Conservation (phyloP, 352 stramenopile species). For the Pythium brachiatum region DNA sequence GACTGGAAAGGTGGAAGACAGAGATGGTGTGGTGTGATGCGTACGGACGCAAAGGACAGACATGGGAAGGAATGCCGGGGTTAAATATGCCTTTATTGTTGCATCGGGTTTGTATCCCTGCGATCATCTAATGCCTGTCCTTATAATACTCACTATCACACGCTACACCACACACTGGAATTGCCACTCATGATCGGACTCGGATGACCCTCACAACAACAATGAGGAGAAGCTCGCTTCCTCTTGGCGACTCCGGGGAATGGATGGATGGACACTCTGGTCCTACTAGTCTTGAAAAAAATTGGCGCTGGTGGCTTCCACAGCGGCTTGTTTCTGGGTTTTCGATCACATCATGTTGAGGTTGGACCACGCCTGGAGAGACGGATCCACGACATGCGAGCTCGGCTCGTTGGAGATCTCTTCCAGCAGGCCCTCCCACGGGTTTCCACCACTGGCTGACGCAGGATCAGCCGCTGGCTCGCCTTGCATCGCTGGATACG, state of each 20-base stretch:
- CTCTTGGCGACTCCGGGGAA: conserved; percentile 17
- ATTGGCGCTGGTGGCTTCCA: not conserved
- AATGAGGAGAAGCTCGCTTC: conserved; percentile 13
- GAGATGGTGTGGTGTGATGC: too few relatives aligned
- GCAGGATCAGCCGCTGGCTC: not conserved
- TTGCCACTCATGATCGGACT: conserved; percentile 3
- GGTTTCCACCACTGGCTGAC: conserved; percentile 8
- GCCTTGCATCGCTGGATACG: conserved; percentile 1
- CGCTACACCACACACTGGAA: conserved; percentile 3
- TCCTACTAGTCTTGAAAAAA: conserved; percentile 2
- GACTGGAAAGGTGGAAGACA: not conserved
- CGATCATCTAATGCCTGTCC: conserved; percentile 3
- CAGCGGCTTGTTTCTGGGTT: conserved; percentile 1
- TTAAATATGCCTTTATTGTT: conserved; percentile 14
- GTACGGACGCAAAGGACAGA: not conserved
- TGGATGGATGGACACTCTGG: not conserved
- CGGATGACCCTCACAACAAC: conserved; percentile 7
- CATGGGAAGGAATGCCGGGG: not conserved
- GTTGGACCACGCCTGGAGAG: conserved; percentile 68
- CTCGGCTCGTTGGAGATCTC: conserved; percentile 54
- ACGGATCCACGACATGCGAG: conserved; percentile 43
- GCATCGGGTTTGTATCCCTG: not conserved
- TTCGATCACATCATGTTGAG: conserved; percentile 63
- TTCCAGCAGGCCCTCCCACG: conserved; percentile 78
- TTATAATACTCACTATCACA: conserved; percentile 6